These are phyloP conservation scores for Trichoderma erinaceum DNA, from an alignment of 495 filamentous ascomycete species.

Conservation along the genomic window DNA sequence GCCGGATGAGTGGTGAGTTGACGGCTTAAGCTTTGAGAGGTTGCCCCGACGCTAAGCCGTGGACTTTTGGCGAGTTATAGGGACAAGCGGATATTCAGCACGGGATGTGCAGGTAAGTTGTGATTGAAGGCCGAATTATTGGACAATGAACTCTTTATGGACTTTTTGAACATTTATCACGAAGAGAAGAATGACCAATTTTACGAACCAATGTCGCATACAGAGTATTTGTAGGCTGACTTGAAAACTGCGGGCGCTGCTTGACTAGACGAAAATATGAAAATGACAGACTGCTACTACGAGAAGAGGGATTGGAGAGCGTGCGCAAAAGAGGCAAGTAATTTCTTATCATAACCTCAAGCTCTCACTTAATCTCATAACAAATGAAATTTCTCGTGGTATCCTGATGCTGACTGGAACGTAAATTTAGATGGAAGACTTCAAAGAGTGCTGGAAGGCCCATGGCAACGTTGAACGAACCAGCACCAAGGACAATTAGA, in stretches of 20 bases:
- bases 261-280: conserved; percentile 71
- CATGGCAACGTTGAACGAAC: conserved; percentile 86
- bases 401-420: not conserved
- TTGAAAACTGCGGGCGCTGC: not conserved
- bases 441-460: conserved; percentile 86
- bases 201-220: not conserved
- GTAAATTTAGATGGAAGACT: conserved; percentile 73
- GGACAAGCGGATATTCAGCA: conserved; percentile 96
- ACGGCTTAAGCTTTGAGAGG: conserved; percentile 12
- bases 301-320: conserved; percentile 93
- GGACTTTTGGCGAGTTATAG: conserved; percentile 22
- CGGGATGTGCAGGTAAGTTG: conserved; percentile 76
- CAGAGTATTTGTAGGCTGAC: conserved; percentile 2
- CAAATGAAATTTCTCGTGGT: not conserved
- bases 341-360: conserved; percentile 20
- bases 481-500: conserved; percentile 56
- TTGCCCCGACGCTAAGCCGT: conserved; percentile 6
- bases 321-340: conserved; percentile 80
- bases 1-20: conserved; percentile 68
- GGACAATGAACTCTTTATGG: not conserved
- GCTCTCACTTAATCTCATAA: conserved; percentile 7
- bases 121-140: not conserved
- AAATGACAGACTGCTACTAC: conserved; percentile 90
- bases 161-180: not conserved
- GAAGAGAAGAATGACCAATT: not conserved